phyloP scores from a whole-genome alignment of 31 red algal species.

The Bonnemaisonia californica region DNA sequence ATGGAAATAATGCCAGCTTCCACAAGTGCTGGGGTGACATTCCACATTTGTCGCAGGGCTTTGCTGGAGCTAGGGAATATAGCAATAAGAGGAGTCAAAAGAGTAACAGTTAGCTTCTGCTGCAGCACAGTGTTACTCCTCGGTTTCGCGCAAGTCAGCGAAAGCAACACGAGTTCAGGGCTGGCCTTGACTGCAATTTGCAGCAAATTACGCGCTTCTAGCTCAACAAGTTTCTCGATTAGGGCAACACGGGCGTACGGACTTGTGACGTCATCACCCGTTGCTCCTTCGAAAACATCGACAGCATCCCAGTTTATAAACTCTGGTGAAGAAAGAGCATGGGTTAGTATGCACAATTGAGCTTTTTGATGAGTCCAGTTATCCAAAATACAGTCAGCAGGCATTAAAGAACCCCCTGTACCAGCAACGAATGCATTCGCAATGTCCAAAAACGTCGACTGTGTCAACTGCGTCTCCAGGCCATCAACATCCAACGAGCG shows the following conservation, averaged over 20 bases:
- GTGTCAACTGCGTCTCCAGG: conserved; percentile 45
- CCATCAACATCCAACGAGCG: conserved; percentile 66
- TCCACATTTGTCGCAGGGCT: conserved; percentile 73
- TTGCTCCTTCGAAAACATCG: conserved; percentile 48
- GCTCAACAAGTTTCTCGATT: conserved; percentile 68
- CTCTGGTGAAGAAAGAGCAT: conserved; percentile 56
- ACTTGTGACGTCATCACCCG: conserved; percentile 40
- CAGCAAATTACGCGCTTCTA: conserved; percentile 62
- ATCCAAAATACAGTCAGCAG: conserved; percentile 69
- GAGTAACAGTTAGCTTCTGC: conserved; percentile 69
- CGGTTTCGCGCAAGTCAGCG: conserved; percentile 66
- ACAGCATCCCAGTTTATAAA: conserved; percentile 67
- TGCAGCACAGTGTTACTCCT: conserved; percentile 53
- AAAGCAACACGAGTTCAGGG: conserved; percentile 57
- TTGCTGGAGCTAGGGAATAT: conserved; percentile 54
- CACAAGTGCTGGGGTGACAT: conserved; percentile 63
- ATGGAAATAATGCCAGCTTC: conserved; percentile 68
- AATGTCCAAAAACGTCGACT: conserved; percentile 51
- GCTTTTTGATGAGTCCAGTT: conserved; percentile 47
- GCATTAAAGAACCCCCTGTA: conserved; percentile 50
- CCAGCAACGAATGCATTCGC: conserved; percentile 64
- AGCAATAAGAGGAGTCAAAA: conserved; percentile 52
- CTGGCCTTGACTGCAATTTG: conserved; percentile 51
- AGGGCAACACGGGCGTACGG: conserved; percentile 55
- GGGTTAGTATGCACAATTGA: conserved; percentile 62